Conservation (phyloP, 2,329 filamentous ascomycete species). For the Diaporthe citrichinensis region DNA sequence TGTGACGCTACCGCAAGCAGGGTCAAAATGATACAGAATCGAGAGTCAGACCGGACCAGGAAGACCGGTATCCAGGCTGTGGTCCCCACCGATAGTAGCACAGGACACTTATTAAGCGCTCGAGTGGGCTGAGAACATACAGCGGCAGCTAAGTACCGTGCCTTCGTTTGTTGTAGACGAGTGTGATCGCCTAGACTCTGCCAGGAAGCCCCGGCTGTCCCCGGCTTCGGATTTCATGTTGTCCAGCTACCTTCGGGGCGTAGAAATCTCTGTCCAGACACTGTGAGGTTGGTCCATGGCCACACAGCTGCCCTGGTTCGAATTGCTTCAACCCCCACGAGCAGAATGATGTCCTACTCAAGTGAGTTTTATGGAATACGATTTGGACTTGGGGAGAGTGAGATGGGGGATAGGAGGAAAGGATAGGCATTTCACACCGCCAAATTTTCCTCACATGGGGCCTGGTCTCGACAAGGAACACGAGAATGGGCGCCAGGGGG, state of each 20-base stretch:
- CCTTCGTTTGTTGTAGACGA: background rate
- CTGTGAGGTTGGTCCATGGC: background rate
- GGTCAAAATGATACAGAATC: background rate
- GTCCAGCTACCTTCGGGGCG: background rate
- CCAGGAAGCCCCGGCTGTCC: background rate
- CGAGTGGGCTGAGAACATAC: background rate
- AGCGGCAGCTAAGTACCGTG: background rate
- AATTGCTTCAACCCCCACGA: background rate
- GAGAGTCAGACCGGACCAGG: background rate
- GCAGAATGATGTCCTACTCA: background rate
- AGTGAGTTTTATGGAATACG: background rate
- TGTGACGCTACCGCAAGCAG: slow-evolving; percentile 8
- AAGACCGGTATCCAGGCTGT: background rate
- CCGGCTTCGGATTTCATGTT: background rate
- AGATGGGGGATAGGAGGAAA: background rate
- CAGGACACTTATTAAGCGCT: background rate
- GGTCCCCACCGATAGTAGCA: background rate
- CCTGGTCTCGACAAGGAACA: background rate
- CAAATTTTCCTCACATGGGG: background rate
- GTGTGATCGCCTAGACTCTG: background rate
- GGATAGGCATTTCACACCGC: slow-evolving; percentile 20
- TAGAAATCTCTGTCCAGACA: background rate
- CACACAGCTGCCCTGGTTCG: background rate
- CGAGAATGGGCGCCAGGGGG: background rate
- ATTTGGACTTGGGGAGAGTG: background rate